Base-by-base conservation (phyloP, 1,139 yeast species). In the Pichiaceae sp. region DNA sequence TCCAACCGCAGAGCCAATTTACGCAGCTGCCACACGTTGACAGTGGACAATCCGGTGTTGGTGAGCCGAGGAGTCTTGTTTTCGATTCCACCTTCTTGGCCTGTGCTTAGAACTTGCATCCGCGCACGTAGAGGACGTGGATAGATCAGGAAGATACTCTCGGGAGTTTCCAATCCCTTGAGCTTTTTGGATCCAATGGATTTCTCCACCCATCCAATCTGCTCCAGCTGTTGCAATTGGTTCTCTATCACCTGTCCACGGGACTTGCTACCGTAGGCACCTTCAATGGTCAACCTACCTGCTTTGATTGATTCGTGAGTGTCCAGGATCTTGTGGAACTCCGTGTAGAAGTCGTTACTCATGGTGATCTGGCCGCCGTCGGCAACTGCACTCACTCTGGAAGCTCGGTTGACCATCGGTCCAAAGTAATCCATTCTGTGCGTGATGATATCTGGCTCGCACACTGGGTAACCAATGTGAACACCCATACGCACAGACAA, bases 371-470 rank as follows among this genome's bases (percentile, higher is more conserved):
- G 96, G n/a, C 98, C 98, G 40, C 99, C 99, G 57, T 87, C 96
- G 0, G 98, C 99, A 35, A 85, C 82, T 3, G 95, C 86, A 56
- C 91, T 81, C 31, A 91, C 89, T 53, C 99, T 72, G 0, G 97
- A 82, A 0, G 99, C 86, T 40, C 96, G 72, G 55, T 91, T 91
- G 20, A 91, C 99, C 91, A 91, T 89, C 1, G 99, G 98, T 0
- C 99, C 99, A 52, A 91, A 83, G 58, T 91, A 91, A 60, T 91
- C 99, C 98, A 93, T 91, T 64, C 99, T 78, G 46, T 89, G 75
- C 0, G 98, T 91, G 39, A 89, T 87, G 39, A 91, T 82, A 64
- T 91, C 98, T 4, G 84, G 75, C 56, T 93, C 99, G 52, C 95
- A 86, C 33, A 91, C 96, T 0, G 99, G 98, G 1, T 83, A 70